These are phyloP conservation scores for Cercospora zeae-maydis DNA, from an alignment of 2,329 filamentous ascomycete genomes.

Conservation along the genomic window DNA sequence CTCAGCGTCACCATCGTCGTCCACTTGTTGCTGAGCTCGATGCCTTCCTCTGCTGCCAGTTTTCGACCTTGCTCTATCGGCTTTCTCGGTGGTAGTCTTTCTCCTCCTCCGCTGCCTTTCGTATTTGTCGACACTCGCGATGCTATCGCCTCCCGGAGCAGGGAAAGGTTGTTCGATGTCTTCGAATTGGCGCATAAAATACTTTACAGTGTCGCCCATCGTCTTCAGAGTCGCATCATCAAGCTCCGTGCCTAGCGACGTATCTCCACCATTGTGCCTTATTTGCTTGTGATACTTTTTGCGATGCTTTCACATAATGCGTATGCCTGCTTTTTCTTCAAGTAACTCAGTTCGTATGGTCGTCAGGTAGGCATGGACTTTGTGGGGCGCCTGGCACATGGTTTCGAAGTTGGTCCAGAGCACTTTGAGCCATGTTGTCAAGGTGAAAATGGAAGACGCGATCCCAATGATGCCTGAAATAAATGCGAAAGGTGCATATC, in stretches of 20 bases:
- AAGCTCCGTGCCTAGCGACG: conserved; percentile 27
- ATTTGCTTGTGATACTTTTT: conserved; percentile 18
- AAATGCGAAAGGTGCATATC: conserved; percentile 37
- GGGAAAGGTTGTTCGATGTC: conserved; percentile 41
- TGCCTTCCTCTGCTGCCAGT: neutral
- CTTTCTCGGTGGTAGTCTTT: conserved; percentile 26
- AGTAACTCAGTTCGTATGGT: conserved; percentile 42
- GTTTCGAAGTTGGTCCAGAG: conserved; percentile 43
- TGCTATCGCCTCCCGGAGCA: conserved; percentile 26
- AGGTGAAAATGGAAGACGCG: conserved; percentile 44
- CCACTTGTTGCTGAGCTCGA: conserved; percentile 14
- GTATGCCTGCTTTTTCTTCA: conserved; percentile 40
- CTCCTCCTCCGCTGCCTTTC: conserved; percentile 22
- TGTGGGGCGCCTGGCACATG: conserved; percentile 36
- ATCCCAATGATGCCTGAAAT: conserved; percentile 41
- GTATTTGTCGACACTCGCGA: conserved; percentile 22
- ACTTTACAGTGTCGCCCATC: conserved; percentile 37
- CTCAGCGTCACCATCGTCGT: conserved; percentile 34
- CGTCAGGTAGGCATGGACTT: conserved; percentile 42
- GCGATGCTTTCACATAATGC: conserved; percentile 27
- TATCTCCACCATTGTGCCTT: conserved; percentile 22
- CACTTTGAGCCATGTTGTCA: conserved; percentile 43
- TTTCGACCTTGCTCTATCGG: conserved; percentile 5
- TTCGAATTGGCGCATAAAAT: conserved; percentile 39
- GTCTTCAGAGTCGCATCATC: conserved; percentile 39